Percentiles rank a stretch among this genome's conserved stretches.
These are phyloP conservation scores for Paecilomyces niveus DNA, from an alignment of 2,329 filamentous ascomycete species.

Conservation along the genomic window DNA sequence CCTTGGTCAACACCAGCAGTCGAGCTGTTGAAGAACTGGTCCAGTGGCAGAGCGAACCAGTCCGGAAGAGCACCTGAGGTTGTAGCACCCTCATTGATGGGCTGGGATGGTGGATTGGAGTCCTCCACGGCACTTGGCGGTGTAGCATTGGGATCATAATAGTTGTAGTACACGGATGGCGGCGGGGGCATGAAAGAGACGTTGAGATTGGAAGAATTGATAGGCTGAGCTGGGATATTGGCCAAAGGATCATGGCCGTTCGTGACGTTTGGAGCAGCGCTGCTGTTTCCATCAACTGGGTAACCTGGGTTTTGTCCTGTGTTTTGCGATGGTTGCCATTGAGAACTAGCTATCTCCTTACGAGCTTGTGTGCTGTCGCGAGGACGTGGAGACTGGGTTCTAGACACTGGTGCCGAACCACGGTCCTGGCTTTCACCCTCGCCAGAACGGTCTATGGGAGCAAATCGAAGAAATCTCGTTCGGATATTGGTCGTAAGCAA, in stretches of 20 bases:
- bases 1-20: slow-evolving; percentile 43
- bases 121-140: slow-evolving; percentile 14
- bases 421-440: slow-evolving; percentile 33
- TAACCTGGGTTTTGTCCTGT: slow-evolving; percentile 1
- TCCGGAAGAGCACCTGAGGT: slow-evolving; percentile 37
- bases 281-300: slow-evolving; percentile 5
- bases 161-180: slow-evolving; percentile 39
- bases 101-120: slow-evolving; percentile 12
- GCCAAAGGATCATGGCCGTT: slow-evolving; percentile 35
- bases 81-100: slow-evolving; percentile 11
- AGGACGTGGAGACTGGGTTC: slow-evolving; percentile 29
- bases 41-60: slow-evolving; percentile 56
- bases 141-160: slow-evolving; percentile 31
- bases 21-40: slow-evolving; percentile 49
- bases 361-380: slow-evolving; percentile 16
- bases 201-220: slow-evolving; percentile 38
- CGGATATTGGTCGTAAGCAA: slow-evolving; percentile 53
- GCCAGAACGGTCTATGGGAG: slow-evolving; percentile 42
- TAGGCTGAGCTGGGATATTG: slow-evolving; percentile 36
- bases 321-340: slow-evolving; percentile 8
- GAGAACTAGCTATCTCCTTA: slow-evolving; percentile 13
- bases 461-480: slow-evolving; percentile 51
- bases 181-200: slow-evolving; percentile 43
- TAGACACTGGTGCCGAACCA: slow-evolving; percentile 24
- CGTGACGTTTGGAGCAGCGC: slow-evolving; percentile 3